Percentiles rank a stretch among this genome's conserved stretches.
Evolutionary conservation across 345 rosid species (phyloP).

Genomic region (Crucihimalaya himalaica): DNA sequence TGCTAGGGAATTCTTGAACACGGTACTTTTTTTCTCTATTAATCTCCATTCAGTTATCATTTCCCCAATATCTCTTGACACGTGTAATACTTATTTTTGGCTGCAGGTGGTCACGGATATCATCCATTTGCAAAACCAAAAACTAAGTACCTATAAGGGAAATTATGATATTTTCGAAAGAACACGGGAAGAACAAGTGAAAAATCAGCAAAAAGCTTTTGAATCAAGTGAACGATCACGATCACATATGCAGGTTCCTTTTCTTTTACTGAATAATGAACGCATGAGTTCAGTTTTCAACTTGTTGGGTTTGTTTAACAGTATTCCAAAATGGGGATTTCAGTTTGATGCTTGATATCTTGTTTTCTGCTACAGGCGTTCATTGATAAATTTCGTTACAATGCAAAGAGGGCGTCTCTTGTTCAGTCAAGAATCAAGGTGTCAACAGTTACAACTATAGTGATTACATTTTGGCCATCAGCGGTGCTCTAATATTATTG

Average conservation of each 20-base stretch:
- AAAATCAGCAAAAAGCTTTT: constrained; percentile 90
- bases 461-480: constrained; percentile 23
- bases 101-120: constrained; percentile 95
- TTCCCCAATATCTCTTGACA: constrained; percentile 25
- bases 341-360: constrained; percentile 22
- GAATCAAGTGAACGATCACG: constrained; percentile 84
- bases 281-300: constrained; percentile 21
- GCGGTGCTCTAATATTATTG: constrained; percentile 20
- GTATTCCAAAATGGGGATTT: constrained; percentile 11
- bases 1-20: constrained; percentile 97
- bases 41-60: constrained; percentile 16
- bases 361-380: constrained; percentile 62
- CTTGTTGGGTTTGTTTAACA: constrained; percentile 11
- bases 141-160: constrained; percentile 76
- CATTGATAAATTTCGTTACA: constrained; percentile 97
- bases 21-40: constrained; percentile 49
- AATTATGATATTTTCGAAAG: constrained; percentile 86
- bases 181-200: constrained; percentile 83
- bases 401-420: constrained; percentile 99
- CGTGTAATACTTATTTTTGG: constrained; percentile 21
- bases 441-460: constrained; percentile 23
- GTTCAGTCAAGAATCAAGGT: constrained; percentile 99
- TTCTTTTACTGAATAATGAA: background rate
- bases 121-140: constrained; percentile 87
- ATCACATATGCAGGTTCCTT: constrained; percentile 89